These are phyloP conservation scores for Fusarium poae DNA, from an alignment of 2,329 filamentous ascomycete genomes.

Conservation along the genomic window DNA sequence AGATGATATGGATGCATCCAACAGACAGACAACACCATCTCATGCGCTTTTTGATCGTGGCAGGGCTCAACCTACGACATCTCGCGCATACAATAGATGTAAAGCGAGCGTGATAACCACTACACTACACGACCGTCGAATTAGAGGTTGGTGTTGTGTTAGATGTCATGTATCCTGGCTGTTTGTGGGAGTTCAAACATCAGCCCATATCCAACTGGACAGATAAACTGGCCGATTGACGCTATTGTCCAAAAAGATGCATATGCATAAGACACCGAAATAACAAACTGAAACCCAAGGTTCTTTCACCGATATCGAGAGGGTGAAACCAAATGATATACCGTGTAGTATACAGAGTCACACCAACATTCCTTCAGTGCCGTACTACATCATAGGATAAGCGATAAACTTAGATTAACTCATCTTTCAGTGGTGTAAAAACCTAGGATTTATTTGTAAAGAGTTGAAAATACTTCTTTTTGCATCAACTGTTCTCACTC, in stretches of 20 bases:
- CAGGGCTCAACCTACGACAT: not conserved
- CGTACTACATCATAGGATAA: not conserved
- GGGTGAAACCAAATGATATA: not conserved
- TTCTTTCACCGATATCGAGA: not conserved
- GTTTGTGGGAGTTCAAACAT: no score
- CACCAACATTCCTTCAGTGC: not conserved
- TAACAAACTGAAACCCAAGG: not conserved
- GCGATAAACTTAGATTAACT: not conserved
- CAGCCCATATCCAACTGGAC: not conserved
- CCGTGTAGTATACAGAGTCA: not conserved
- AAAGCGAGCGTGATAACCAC: not conserved
- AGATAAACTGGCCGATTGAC: not conserved
- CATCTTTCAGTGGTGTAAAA: not conserved
- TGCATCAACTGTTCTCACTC: not conserved
- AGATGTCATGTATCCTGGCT: not conserved
- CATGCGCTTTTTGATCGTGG: not conserved
- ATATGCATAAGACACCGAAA: not conserved
- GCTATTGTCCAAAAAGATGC: not conserved
- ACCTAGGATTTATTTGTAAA: not conserved
- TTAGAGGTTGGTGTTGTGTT: rapidly evolving
- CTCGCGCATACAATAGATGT: not conserved
- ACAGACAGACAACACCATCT: not conserved
- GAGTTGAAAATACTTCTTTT: not conserved
- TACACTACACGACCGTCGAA: not conserved
- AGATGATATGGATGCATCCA: not conserved